These are phyloP conservation scores for Guadua angustifolia DNA, from an alignment of 176 grass and related monocot species.

Conservation along the genomic window DNA sequence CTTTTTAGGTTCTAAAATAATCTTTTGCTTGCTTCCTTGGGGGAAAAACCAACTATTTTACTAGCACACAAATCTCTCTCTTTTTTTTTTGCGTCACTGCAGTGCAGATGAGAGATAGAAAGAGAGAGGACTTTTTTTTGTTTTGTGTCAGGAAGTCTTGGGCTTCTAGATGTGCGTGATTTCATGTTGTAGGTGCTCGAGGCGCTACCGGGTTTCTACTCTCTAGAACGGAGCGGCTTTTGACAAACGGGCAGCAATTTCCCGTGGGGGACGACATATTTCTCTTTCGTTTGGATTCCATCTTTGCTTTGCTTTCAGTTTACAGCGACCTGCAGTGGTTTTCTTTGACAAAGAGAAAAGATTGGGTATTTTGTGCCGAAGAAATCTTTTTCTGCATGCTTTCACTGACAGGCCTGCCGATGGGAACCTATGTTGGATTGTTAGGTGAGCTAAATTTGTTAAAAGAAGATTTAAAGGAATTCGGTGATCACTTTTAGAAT, in stretches of 20 bases:
- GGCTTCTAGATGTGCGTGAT: slow-evolving; percentile 43
- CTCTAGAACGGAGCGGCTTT: neutral
- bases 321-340: neutral
- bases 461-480: neutral
- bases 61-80: neutral
- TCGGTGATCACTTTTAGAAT: no score
- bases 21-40: neutral
- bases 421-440: neutral
- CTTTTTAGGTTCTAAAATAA: neutral
- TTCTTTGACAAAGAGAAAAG: neutral
- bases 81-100: no score
- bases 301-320: neutral
- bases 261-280: neutral
- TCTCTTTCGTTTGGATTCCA: neutral
- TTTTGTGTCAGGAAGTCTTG: neutral
- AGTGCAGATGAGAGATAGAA: neutral
- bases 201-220: neutral
- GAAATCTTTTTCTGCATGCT: neutral
- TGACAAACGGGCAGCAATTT: slow-evolving; percentile 27
- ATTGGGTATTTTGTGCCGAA: neutral
- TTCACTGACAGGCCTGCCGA: neutral
- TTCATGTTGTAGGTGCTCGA: neutral
- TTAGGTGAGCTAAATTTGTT: neutral
- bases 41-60: no score
- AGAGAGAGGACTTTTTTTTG: neutral